Base-by-base conservation (phyloP, 2,329 filamentous ascomycete genomes). In the Metarhizium humberi region DNA sequence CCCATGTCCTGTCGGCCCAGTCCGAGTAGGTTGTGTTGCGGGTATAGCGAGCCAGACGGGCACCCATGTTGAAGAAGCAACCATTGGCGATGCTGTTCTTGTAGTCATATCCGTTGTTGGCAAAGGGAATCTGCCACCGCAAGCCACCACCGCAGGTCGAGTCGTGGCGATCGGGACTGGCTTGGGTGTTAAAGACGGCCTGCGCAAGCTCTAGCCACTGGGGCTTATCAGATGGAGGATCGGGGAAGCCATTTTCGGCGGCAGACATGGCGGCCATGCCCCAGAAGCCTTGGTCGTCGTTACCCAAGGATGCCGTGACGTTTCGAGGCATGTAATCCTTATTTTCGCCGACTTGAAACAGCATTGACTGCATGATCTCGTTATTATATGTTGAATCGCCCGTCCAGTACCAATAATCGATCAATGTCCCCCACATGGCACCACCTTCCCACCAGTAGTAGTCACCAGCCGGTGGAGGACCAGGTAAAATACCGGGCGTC, bases 71-170 rank as follows among this genome's bases (percentile, higher is more conserved):
- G 72, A 85, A 85, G 67, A 84, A 82, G 63, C 78, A 79, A 48
- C 79, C 81, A 58, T 84, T 85, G 29, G 81, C 79, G 64, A 62
- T 56, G 74, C 72, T 75, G 69, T 85, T 85, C 68, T 85, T 94
- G 75, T 92, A 91, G 64, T 85, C 78, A 68, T 88, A 92, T 38
- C 88, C 89, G 49, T 76, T 78, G 67, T 92, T 90, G 62, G 86
- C 84, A 6, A 79, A 75, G 60, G 84, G 89, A 58, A 92, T 87
- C 73, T 92, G 88, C 87, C 87, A 90, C 61, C 86, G 78, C 59
- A 92, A 69, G 20, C 88, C 88, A 48, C 78, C 79, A 57, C 81
- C 82, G 18, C 75, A 76, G 0, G 69, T 69, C 0, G 73, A 68
- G 8, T 76, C 76, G 63, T 88, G 84, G 73, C 86, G 86, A 49